These are phyloP conservation scores for Ceratonia siliqua DNA, from an alignment of 306 rosid genomes.

Conservation along the genomic window DNA sequence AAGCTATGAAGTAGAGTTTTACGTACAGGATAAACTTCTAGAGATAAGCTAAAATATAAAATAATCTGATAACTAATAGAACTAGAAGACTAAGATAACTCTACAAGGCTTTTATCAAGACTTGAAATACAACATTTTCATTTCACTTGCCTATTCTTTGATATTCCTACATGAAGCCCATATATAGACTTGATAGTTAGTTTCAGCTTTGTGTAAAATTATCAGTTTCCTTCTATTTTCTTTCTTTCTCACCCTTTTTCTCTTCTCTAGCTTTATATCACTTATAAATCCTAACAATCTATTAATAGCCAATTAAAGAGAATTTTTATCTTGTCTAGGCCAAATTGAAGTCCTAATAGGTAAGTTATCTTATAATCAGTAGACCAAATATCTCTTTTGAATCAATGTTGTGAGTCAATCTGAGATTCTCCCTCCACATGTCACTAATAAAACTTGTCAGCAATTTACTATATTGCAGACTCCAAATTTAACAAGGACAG, in stretches of 20 bases:
- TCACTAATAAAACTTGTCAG: neutral
- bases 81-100: no score
- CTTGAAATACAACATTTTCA: no score
- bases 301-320: neutral
- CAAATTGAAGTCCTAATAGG: neutral
- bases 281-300: neutral
- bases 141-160: no score
- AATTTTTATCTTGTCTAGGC: neutral
- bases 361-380: neutral
- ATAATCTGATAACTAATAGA: no score
- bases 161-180: no score
- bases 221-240: neutral
- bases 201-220: neutral
- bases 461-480: neutral
- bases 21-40: no score
- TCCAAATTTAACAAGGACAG: neutral
- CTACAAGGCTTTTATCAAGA: no score
- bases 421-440: neutral
- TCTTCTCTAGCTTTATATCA: neutral
- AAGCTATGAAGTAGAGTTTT: no score
- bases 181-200: no score
- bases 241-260: neutral
- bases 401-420: constrained; percentile 4
- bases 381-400: neutral
- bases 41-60: no score